Evolutionary conservation across 2,329 filamentous ascomycete species (phyloP), one percentile per base, ranked within the genome.

Genomic region (Claviceps pazoutovae): DNA sequence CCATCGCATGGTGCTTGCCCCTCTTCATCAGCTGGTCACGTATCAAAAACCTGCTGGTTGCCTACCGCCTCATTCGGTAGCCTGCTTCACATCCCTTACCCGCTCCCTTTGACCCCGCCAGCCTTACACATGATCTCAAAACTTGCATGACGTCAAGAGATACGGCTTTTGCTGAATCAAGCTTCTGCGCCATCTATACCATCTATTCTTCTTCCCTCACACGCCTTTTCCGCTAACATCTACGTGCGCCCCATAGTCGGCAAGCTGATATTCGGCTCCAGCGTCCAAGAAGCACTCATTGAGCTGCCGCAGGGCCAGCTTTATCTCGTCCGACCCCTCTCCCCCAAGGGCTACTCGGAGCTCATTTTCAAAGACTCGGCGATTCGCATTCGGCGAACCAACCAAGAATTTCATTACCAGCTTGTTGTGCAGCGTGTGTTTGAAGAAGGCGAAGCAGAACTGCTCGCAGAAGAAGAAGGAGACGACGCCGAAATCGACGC

Each of bases 331-430:
- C 87, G 93, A 61, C 93, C 93, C 11, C 80, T 88, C 48, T 97
- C 91, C 7, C 89, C 91, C 53, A 98, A 98, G 68, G 93, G 93
- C 58, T 97, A 96, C 67, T 96, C 91, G 1, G 93, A 98, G 69
- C 88, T 97, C 65, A 95, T 98, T 69, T 98, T 96, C 77, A 95
- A 93, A 69, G 93, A 98, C 81, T 86, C 89, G 41, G 86, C 88
- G 46, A 88, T 91, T 50, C 88, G 85, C 56, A 94, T 98, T 63
- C 85, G 94, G 57, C 83, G 88, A 57, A 97, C 93, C 16, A 90
- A 87, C 19, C 90, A 95, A 66, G 89, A 97, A 51, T 96, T 87
- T 63, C 90, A 98, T 63, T 98, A 97, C 66, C 93, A 98, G 67
- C 86, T 98, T 13, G 91, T 97, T 42, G 80, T 97, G 43, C 93